Base-by-base conservation (phyloP, 2,329 filamentous ascomycete genomes). In the Colletotrichum phormii region DNA sequence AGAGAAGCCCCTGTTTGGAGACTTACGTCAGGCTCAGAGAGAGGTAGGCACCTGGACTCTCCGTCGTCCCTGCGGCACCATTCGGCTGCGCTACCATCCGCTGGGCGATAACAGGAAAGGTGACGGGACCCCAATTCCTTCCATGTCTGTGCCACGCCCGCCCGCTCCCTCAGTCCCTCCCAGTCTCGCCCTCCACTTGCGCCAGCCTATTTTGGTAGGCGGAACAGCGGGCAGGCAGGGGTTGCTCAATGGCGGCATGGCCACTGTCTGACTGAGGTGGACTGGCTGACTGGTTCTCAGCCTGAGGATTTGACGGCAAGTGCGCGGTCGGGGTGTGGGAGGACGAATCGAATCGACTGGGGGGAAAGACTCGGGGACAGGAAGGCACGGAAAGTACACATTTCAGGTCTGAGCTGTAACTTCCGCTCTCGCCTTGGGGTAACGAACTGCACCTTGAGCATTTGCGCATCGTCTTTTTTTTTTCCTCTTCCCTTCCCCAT, bases 51-150 rank as follows among this genome's bases (percentile, higher is more conserved):
- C 26, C 26, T 26, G 26, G 26, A 26, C 24, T 65, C 58, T 54
- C 54, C 65, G 60, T 37, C 37, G 13, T 42, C 60, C 33, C 55
- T 64, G 60, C 66, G 66, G 60, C 70, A 70, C 42, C 70, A 31
- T 54, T 64, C 70, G 70, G 70, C 70, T 72, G 66, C 60, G 66
- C 70, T 70, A 70, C 33, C 24, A 64, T 72, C 70, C 71, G 71
- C 60, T 31, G 61, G 29, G 29, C 55, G 60, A 57, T 35, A 65
- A 24, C 51, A 26, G 46, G 22, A 42, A 31, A 58, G 49, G 64
- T 22, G 55, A 67, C 37, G 13, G 37, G 37, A 59, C 51, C 46
- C 54, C n/a, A 54, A n/a, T 42, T 31, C 65, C 42, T 72, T 24
- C 60, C 54, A 51, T 7, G 66, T 72, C 66, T 55, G 66, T 72